Conservation (phyloP, 805 yeast genomes). For the Ogataea ganodermae region DNA sequence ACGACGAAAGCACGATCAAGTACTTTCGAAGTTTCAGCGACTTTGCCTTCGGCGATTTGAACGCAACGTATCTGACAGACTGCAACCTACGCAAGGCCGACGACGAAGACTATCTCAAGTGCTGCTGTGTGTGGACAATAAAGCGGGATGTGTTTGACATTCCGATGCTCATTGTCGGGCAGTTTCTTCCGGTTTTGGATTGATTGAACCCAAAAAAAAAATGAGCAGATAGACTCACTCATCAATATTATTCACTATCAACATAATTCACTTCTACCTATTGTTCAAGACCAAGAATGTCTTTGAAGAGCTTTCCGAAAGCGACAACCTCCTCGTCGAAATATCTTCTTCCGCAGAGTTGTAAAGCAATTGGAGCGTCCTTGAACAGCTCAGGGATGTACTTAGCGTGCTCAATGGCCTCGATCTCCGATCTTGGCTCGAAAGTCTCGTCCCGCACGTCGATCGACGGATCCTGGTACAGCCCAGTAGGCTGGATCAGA, state of each 20-base stretch:
- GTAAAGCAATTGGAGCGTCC: constrained; percentile 59
- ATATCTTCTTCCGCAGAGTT: constrained; percentile 55
- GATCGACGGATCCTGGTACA: constrained; percentile 50
- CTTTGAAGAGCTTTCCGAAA: constrained; percentile 34
- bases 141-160: constrained; percentile 81
- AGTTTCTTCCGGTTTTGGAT: constrained; percentile 66
- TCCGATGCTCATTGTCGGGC: constrained; percentile 83
- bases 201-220: no score
- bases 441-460: constrained; percentile 49
- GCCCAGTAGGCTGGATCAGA: constrained; percentile 62
- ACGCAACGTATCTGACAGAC: constrained; percentile 52
- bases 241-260: constrained; percentile 1
- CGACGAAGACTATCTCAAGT: constrained; percentile 47
- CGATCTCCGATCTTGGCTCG: constrained; percentile 47
- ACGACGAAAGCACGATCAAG: constrained; percentile 69
- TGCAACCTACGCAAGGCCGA: constrained; percentile 45
- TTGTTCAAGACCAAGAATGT: constrained; percentile 23
- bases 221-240: not conserved
- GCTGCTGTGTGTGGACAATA: constrained; percentile 84
- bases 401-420: constrained; percentile 47
- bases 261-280: constrained; percentile 5
- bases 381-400: constrained; percentile 49
- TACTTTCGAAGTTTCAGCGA: constrained; percentile 73
- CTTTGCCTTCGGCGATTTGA: constrained; percentile 68
- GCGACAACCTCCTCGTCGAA: constrained; percentile 57